Base-by-base conservation (phyloP, 805 yeast species). In the Isabelozyma pseudorhagii region DNA sequence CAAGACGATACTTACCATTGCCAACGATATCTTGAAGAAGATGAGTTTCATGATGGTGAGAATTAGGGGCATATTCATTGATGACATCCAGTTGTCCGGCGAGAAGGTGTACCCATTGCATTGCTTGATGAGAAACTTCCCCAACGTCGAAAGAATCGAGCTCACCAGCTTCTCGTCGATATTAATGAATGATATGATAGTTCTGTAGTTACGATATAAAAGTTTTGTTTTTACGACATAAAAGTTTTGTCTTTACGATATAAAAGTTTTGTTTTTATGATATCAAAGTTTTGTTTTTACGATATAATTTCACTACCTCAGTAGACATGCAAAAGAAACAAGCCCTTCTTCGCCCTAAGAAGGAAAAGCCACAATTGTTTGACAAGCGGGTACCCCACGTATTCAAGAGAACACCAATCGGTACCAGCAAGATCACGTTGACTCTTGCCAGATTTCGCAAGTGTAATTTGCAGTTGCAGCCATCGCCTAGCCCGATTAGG, bases 11-110 rank as follows among this genome's bases (percentile, higher is more conserved):
- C 60, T 66, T 3, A 53, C 66, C 8, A 62, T 70, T n/a, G 65
- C 66, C 11, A 64, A 64, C 48, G 74, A 69, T 57, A 60, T 70
- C 8, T 59, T 70, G 48, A 67, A 68, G 53, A 69, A 70, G 45
- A 57, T 61, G 55, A 54, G 58, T 44, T 67, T 67, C 52, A 66
- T 69, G 71, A 43, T 66, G 45, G 67, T 61, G 13, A 54, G 71
- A 42, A 62, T 70, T 10, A 55, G 65, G 48, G 68, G 67, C 3
- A 45, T 70, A 15, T 67, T 62, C 46, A 61, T 71, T 38, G 72
- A 71, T 49, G 76, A 71, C 47, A 50, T 48, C 14, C 51, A 59
- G 15, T 53, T 68, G 15, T 43, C 49, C 3, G 75, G 73, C 0
- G 74, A 67, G 31, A 62, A 66, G 46, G 63, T 56, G 11, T 60